Evolutionary conservation across 352 stramenopile genomes (phyloP), one percentile per base, ranked within the genome.

Genomic region (Pythium plurisporium): DNA sequence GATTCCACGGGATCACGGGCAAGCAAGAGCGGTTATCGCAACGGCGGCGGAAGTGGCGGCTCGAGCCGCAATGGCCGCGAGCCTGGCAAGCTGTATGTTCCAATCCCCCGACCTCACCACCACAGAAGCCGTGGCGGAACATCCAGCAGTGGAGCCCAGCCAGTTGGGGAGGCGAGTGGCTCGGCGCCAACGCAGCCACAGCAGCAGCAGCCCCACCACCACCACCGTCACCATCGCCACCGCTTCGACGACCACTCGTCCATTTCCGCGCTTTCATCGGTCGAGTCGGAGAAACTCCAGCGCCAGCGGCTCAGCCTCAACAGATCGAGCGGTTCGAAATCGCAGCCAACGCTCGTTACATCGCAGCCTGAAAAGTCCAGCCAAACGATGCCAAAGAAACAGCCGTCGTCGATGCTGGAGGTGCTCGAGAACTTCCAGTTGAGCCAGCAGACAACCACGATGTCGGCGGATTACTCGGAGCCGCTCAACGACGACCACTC

Each of bases 271-370:
- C 50, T 84, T 2, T 89, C 79, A n/a, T 87, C 79, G 0, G 65
- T 70, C 2, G 81, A 89, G 40, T 91, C 81, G 3, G 79, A 89
- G 34, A 88, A 88, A 50, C 69, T 77, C 33, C 74, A 85, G 61
- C 76, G 79, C 38, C 74, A 85, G 46, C 74, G 77, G 12, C 47
- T 91, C 20, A 85, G 73, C 43, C 55, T 91, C 27, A 77, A 60
- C 43, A 67, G 67, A 30, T 47, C 68, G 9, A 57, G 69, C 0
- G 45, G 12, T 68, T 64, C 48, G 70, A 76, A 43, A 59, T 50
- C 7, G 44, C 53, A 9, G 61, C 61, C 41, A 46, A 73, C 41
- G 50, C 26, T 20, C 19, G 25, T 17, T 4, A 33, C 30, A 7
- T 25, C 44, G 22, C 29, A 25, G n/a, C 20, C n/a, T 48, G 44